A percentile compares a stretch with the other conserved stretches of the same genome.
Conservation (phyloP, 164 flowering plant species). For the Protea cynaroides region DNA sequence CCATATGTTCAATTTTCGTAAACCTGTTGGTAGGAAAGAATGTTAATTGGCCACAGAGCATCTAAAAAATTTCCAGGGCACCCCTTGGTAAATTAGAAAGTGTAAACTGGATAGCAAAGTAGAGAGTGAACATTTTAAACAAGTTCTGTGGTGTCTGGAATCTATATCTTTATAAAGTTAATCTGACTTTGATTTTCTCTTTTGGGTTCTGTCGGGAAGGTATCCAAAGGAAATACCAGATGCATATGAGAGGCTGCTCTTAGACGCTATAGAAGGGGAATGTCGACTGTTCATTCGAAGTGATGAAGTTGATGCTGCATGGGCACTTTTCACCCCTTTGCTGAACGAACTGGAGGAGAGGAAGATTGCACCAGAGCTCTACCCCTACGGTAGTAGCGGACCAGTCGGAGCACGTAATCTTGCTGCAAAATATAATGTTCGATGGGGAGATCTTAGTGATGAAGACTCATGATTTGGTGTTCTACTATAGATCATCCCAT, state of each 20-base stretch:
- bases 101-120: no score
- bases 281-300: constrained; percentile 79
- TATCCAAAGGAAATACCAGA: constrained; percentile 72
- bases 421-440: constrained; percentile 69
- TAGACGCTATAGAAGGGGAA: constrained; percentile 88
- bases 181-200: no score
- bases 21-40: no score
- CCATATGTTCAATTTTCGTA: no score
- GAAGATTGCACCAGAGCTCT: constrained; percentile 67
- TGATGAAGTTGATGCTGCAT: constrained; percentile 92
- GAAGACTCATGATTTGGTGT: constrained; percentile 15
- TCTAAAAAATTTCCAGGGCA: neutral
- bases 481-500: neutral
- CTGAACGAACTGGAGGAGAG: constrained; percentile 71
- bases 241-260: constrained; percentile 78
- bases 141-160: no score
- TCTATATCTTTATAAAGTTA: no score
- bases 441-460: constrained; percentile 71
- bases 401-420: constrained; percentile 85
- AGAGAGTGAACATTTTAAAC: no score
- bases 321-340: constrained; percentile 78
- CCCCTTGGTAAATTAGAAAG: neutral
- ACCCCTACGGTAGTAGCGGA: constrained; percentile 80
- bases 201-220: constrained; percentile 24
- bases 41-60: neutral